These are phyloP conservation scores for Rhynchosporium secalis DNA, from an alignment of 2,329 filamentous ascomycete species.

Conservation along the genomic window DNA sequence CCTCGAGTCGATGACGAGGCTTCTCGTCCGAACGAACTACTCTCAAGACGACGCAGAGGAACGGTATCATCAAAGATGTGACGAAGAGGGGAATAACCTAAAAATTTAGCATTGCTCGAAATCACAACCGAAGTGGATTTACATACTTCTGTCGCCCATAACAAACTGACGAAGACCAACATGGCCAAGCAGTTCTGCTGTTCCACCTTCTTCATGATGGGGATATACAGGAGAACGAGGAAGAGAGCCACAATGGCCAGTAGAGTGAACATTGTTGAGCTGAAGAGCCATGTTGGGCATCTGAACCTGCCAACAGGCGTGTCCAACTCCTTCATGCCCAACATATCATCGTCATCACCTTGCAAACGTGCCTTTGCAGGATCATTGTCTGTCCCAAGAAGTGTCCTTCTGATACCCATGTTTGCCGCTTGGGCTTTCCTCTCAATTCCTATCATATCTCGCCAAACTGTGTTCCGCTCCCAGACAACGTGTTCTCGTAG, in stretches of 20 bases:
- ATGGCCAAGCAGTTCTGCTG: slow-evolving; percentile 96
- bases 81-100: slow-evolving; percentile 95
- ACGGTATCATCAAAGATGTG: slow-evolving; percentile 89
- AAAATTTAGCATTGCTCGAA: slow-evolving; percentile 23
- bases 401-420: slow-evolving; percentile 73
- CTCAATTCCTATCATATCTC: slow-evolving; percentile 98
- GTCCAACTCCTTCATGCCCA: slow-evolving; percentile 64
- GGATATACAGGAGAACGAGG: slow-evolving; percentile 68
- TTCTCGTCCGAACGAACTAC: slow-evolving; percentile 78
- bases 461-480: slow-evolving; percentile 98
- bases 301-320: slow-evolving; percentile 79
- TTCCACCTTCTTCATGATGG: slow-evolving; percentile 82
- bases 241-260: slow-evolving; percentile 73
- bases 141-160: slow-evolving; percentile 92
- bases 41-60: slow-evolving; percentile 82
- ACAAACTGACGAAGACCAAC: slow-evolving; percentile 85
- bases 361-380: slow-evolving; percentile 71
- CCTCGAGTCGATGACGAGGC: slow-evolving; percentile 68
- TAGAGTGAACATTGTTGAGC: slow-evolving; percentile 76
- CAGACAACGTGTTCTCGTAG: slow-evolving; percentile 96
- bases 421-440: slow-evolving; percentile 92
- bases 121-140: neutral
- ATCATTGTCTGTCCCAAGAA: slow-evolving; percentile 74
- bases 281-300: slow-evolving; percentile 81
- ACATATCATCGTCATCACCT: slow-evolving; percentile 72